These are phyloP conservation scores for Diplodia corticola DNA, from an alignment of 2,329 filamentous ascomycete species.

Conservation along the genomic window DNA sequence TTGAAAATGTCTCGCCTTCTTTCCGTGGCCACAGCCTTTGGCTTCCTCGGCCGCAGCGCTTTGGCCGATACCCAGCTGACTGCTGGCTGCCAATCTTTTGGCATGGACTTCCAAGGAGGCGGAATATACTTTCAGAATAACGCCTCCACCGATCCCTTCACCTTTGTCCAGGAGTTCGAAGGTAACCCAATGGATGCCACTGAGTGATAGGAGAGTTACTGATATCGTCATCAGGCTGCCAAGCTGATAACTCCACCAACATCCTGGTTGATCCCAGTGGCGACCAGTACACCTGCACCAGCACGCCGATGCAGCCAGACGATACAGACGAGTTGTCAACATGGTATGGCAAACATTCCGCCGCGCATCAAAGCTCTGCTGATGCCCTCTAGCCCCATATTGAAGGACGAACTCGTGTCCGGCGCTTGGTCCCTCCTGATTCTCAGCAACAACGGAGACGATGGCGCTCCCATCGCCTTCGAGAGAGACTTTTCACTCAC, in stretches of 20 bases:
- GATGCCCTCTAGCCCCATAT: constrained; percentile 31
- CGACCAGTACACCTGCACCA: constrained; percentile 39
- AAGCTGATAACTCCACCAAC: constrained; percentile 40
- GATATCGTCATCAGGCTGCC: constrained; percentile 32
- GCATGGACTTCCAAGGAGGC: constrained; percentile 43
- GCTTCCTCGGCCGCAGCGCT: constrained; percentile 23
- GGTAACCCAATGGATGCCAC: constrained; percentile 25
- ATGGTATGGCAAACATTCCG: constrained; percentile 28
- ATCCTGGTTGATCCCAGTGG: constrained; percentile 43
- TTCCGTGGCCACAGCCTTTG: constrained; percentile 24
- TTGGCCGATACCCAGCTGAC: constrained; percentile 20
- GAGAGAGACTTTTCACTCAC: constrained; percentile 43
- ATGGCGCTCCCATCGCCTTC: constrained; percentile 41
- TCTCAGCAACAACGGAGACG: constrained; percentile 45
- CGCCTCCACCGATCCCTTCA: constrained; percentile 41
- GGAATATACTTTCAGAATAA: constrained; percentile 45
- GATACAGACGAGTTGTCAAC: constrained; percentile 38
- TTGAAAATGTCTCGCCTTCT: not conserved
- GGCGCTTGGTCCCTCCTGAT: constrained; percentile 44
- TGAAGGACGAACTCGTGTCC: constrained; percentile 38
- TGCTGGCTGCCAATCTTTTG: constrained; percentile 29
- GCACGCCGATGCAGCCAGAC: constrained; percentile 41
- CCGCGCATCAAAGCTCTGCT: not conserved
- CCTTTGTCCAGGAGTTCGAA: constrained; percentile 43
- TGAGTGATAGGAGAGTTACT: not conserved